phyloP scores from a whole-genome alignment of 2,329 filamentous ascomycete species.

The Colletotrichum sp. region DNA sequence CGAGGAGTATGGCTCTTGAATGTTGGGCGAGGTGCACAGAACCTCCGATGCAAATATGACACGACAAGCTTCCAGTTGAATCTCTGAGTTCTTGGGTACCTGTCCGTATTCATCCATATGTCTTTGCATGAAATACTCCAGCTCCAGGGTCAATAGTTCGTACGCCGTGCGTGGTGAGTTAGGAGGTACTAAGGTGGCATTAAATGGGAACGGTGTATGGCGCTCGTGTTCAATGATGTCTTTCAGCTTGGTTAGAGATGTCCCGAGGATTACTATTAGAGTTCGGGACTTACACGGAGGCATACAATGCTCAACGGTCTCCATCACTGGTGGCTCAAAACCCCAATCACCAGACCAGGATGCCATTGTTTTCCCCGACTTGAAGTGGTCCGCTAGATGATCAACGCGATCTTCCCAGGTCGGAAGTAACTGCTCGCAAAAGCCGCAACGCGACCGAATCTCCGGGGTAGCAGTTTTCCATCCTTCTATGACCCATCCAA shows the following conservation, averaged over 20 bases:
- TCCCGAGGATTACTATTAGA: slow-evolving; percentile 39
- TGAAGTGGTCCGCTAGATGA: slow-evolving; percentile 71
- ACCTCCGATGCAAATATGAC: slow-evolving; percentile 63
- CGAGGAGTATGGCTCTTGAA: slow-evolving; percentile 38
- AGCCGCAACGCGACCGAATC: slow-evolving; percentile 69
- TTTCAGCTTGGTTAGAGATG: slow-evolving; percentile 46
- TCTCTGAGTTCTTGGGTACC: slow-evolving; percentile 54
- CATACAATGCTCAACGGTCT: slow-evolving; percentile 71
- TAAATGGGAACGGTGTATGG: slow-evolving; percentile 59
- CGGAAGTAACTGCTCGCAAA: slow-evolving; percentile 67
- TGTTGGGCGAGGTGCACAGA: slow-evolving; percentile 33
- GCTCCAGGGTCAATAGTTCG: slow-evolving; percentile 63
- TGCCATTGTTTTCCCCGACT: slow-evolving; percentile 67
- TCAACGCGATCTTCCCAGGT: slow-evolving; percentile 67
- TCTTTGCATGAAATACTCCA: slow-evolving; percentile 57
- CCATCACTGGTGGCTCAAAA: slow-evolving; percentile 65
- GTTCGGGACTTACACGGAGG: slow-evolving; percentile 59
- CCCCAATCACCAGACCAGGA: slow-evolving; percentile 76
- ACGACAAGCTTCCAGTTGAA: slow-evolving; percentile 61
- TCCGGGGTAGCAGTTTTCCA: slow-evolving; percentile 67
- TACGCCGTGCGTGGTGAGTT: slow-evolving; percentile 62
- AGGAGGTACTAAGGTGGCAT: slow-evolving; percentile 47
- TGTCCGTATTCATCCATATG: slow-evolving; percentile 44
- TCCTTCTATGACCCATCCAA: slow-evolving; percentile 67
- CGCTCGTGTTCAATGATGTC: slow-evolving; percentile 70